Base-by-base conservation (phyloP, 805 yeast genomes). In the Starmera pachycereana region DNA sequence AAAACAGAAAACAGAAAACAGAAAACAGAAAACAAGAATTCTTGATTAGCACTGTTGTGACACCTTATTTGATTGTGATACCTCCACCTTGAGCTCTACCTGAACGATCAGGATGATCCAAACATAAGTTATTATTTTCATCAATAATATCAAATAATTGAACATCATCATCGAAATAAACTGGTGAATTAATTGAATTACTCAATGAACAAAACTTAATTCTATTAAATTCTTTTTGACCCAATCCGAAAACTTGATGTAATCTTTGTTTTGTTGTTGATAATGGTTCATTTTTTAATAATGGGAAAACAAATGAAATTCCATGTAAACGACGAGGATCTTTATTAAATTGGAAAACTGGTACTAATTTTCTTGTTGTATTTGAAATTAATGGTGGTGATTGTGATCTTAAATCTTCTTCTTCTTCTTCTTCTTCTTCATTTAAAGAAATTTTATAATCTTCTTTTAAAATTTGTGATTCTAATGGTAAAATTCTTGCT, bases 71-170 rank as follows among this genome's bases (percentile, higher is more conserved):
- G 35, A 51, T 51, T 3, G 54, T 50, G 22, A 53, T 53, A 37
- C 56, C 78, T 16, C 83, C 79, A 41, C 78, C 71, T 52, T 74
- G 68, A 4, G 62, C 61, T 43, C 79, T 69, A n/a, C 78, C 71
- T 33, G 78, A 66, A 53, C 92, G 74, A 56, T 87, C 96, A 2
- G 92, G 88, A 53, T 86, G 95, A 54, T 92, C 96, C 54, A 92
- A 65, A 25, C 89, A 94, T 38, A 92, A 62, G 29, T 67, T 69
- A 43, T 74, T 79, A 35, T 66, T 66, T 9, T 66, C 63, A 13
- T 65, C 59, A 42, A 79, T 54, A 33, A 71, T 71, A 40, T 78
- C 79, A 54, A 65, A 81, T 13, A 88, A 61, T 6, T 71, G 65
- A 35, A 73, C 47, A 8, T 71, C 72, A 22, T 75, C 77, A 39